Conservation (phyloP, 306 rosid genomes). For the Quercus berberidifolia region DNA sequence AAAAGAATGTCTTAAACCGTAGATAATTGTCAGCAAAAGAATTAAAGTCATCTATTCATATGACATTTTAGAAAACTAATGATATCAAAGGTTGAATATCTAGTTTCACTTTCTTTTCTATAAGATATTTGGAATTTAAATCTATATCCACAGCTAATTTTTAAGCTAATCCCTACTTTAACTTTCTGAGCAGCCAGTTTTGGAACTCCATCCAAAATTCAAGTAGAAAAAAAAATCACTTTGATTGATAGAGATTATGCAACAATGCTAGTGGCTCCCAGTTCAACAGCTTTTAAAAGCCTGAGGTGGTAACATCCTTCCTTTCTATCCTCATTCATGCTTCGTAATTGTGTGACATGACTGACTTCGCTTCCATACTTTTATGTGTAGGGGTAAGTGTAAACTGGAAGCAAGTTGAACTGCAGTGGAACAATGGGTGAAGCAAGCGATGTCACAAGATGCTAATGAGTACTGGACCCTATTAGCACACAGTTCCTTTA, state of each 20-base stretch:
- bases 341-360: not conserved
- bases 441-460: too few species aligned
- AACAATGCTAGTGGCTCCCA: too few species aligned
- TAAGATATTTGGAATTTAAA: not conserved
- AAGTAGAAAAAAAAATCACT: too few species aligned
- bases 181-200: conserved; percentile 32
- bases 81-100: not conserved
- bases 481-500: too few species aligned
- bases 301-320: too few species aligned
- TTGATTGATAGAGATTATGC: too few species aligned
- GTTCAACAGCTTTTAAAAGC: too few species aligned
- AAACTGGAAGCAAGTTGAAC: not conserved
- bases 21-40: not conserved
- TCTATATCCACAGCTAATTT: not conserved
- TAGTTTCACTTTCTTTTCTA: not conserved
- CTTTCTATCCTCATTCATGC: not conserved
- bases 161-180: not conserved
- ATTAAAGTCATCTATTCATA: not conserved
- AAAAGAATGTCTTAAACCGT: too few species aligned
- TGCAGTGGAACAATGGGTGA: too few species aligned
- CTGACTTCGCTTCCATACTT: conserved; percentile 10
- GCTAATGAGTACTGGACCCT: too few species aligned
- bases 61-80: not conserved
- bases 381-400: conserved; percentile 52
- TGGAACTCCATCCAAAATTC: too few species aligned